These are phyloP conservation scores for Chrysosporium keratinophilum DNA, from an alignment of 2,329 filamentous ascomycete genomes.

Conservation along the genomic window DNA sequence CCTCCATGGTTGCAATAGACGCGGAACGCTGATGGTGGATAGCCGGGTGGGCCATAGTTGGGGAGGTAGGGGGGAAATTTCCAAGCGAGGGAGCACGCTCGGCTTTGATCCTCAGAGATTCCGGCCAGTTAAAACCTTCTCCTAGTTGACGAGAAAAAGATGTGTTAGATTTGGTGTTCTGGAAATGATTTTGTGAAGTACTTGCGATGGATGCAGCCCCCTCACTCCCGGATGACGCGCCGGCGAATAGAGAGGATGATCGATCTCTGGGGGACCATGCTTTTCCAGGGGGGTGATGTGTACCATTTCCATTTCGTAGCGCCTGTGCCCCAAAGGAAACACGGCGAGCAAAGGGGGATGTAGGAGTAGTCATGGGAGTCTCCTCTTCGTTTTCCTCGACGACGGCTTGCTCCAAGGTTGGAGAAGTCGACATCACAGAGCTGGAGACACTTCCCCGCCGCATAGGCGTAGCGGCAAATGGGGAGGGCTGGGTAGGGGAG, in stretches of 20 bases:
- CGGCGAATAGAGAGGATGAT: constrained; percentile 21
- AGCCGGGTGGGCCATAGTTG: constrained; percentile 9
- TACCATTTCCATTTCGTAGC: constrained; percentile 52
- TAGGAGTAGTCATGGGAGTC: constrained; percentile 49
- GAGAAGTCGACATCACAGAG: constrained; percentile 36
- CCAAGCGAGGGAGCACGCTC: constrained; percentile 56
- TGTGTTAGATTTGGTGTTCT: constrained; percentile 35
- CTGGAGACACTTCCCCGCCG: constrained; percentile 62
- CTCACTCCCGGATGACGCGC: constrained; percentile 18
- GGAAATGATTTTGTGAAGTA: constrained; percentile 26
- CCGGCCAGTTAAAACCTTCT: constrained; percentile 94
- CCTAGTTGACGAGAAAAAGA: constrained; percentile 48
- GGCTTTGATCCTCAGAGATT: constrained; percentile 84
- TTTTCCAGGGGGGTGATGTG: constrained; percentile 40
- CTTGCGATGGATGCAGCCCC: constrained; percentile 27
- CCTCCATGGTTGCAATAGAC: constrained; percentile 45
- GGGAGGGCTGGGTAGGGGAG: constrained; percentile 49
- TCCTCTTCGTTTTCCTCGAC: constrained; percentile 60
- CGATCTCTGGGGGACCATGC: constrained; percentile 21
- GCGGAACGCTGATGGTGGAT: constrained; percentile 32
- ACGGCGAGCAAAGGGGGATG: constrained; percentile 61
- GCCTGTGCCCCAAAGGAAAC: constrained; percentile 84
- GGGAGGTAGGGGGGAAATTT: constrained; percentile 13
- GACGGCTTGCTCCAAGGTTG: constrained; percentile 33
- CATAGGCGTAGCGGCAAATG: constrained; percentile 31